Evolutionary conservation across 495 filamentous ascomycete species (phyloP).

Genomic region (Aspergillus incahuasiensis): DNA sequence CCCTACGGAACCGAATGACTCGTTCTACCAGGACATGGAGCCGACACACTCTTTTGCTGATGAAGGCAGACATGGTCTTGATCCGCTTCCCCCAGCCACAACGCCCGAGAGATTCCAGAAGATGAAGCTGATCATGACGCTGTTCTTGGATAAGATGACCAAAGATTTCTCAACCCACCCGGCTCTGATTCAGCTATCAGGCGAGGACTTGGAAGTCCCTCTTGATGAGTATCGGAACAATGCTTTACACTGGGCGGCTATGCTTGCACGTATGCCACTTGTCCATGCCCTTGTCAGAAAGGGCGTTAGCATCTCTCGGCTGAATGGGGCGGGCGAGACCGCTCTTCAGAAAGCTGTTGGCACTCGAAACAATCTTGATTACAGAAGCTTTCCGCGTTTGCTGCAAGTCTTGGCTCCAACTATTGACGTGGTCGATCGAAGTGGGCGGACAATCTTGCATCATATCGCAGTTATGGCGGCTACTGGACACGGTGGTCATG

Average conservation of each 20-base stretch:
- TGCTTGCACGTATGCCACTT: conserved; percentile 77
- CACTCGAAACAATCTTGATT: conserved; percentile 87
- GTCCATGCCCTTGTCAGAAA: conserved; percentile 72
- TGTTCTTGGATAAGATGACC: conserved; percentile 70
- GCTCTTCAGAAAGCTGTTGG: conserved; percentile 82
- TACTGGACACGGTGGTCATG: conserved; percentile 75
- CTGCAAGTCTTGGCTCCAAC: conserved; percentile 85
- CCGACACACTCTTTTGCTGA: conserved; percentile 48
- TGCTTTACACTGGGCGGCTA: conserved; percentile 95
- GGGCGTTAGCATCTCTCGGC: conserved; percentile 79
- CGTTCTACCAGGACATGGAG: conserved; percentile 65
- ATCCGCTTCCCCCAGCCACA: conserved; percentile 64
- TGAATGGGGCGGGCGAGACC: conserved; percentile 84
- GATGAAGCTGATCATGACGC: conserved; percentile 72
- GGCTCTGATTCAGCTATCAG: conserved; percentile 64
- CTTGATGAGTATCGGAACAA: conserved; percentile 83
- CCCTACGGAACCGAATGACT: conserved; percentile 83
- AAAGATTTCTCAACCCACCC: conserved; percentile 62
- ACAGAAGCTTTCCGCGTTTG: conserved; percentile 74
- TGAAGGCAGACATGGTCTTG: conserved; percentile 54
- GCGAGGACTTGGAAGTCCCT: conserved; percentile 81
- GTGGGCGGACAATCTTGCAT: conserved; percentile 86
- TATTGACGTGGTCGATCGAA: conserved; percentile 82
- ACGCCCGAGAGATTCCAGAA: conserved; percentile 67
- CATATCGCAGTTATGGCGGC: conserved; percentile 94